A percentile compares a stretch with the other conserved stretches of the same genome.
phyloP scores from a whole-genome alignment of 2,329 filamentous ascomycete species.

The Coniochaeta ligniaria region DNA sequence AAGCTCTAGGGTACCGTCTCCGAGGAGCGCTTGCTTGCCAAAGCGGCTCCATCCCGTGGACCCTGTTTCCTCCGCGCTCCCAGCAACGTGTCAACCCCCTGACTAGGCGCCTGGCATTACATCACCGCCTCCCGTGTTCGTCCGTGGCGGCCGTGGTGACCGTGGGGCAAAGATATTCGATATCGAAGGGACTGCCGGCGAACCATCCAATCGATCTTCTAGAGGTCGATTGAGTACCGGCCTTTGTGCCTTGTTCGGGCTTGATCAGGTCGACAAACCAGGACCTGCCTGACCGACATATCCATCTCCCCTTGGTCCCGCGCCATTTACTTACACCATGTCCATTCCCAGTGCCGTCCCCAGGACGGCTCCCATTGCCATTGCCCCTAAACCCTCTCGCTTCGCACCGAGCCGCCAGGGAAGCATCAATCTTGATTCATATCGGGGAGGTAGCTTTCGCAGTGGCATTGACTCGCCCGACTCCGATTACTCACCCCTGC shows the following conservation, averaged over 20 bases:
- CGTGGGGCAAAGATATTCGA: background rate
- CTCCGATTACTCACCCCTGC: slow-evolving; percentile 36
- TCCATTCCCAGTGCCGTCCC: slow-evolving; percentile 46
- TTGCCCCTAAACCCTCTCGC: slow-evolving; percentile 52
- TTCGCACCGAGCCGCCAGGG: slow-evolving; percentile 37
- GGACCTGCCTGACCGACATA: slow-evolving; percentile 6
- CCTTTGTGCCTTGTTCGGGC: background rate
- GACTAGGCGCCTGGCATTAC: background rate
- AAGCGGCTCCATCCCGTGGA: background rate
- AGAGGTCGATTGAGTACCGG: background rate
- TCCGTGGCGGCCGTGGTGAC: background rate
- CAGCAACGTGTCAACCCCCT: background rate
- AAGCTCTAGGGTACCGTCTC: background rate
- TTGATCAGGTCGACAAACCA: background rate
- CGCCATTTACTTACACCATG: slow-evolving; percentile 33
- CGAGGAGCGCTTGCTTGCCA: background rate
- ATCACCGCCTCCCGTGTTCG: background rate
- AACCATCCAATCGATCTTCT: background rate
- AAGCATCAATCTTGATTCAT: slow-evolving; percentile 41
- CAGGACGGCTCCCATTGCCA: slow-evolving; percentile 58
- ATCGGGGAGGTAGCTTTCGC: slow-evolving; percentile 35
- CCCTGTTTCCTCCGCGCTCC: background rate
- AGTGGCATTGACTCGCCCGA: slow-evolving; percentile 46
- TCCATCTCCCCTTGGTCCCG: slow-evolving; percentile 2
- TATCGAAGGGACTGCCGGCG: background rate